A percentile compares a stretch with the other conserved stretches of the same genome.
phyloP scores from a whole-genome alignment of 495 filamentous ascomycete species.

The Staphylotrichum tortipilum region DNA sequence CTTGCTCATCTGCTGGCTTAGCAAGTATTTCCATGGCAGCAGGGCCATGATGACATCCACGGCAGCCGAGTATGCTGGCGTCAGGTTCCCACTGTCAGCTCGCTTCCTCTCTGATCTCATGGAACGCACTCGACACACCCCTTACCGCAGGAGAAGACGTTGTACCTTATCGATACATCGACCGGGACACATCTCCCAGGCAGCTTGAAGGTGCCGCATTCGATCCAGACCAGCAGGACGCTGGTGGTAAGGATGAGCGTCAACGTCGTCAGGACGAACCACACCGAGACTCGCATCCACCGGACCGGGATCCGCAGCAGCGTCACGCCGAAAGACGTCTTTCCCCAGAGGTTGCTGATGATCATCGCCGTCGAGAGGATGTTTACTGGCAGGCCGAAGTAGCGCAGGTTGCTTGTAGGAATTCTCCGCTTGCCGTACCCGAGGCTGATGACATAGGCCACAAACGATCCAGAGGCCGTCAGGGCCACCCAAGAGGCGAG shows the following conservation, averaged over 20 bases:
- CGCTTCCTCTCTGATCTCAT: background rate
- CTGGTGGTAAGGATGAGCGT: slow-evolving; percentile 27
- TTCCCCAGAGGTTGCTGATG: slow-evolving; percentile 20
- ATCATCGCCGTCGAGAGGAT: slow-evolving; percentile 17
- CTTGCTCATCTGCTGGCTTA: slow-evolving; percentile 25
- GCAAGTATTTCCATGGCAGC: slow-evolving; percentile 29
- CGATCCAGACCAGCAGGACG: slow-evolving; percentile 27
- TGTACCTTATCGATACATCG: slow-evolving; percentile 15
- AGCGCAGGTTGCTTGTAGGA: slow-evolving; percentile 9
- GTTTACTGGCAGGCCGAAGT: slow-evolving; percentile 13
- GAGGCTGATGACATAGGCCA: slow-evolving; percentile 16
- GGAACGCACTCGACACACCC: background rate
- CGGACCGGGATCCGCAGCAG: slow-evolving; percentile 14
- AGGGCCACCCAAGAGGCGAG: slow-evolving; percentile 19
- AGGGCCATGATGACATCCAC: slow-evolving; percentile 28
- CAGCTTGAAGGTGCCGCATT: slow-evolving; percentile 23
- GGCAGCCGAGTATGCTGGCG: slow-evolving; percentile 28
- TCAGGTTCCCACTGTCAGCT: background rate
- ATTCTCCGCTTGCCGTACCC: slow-evolving; percentile 25
- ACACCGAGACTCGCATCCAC: slow-evolving; percentile 13
- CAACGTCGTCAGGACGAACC: slow-evolving; percentile 26
- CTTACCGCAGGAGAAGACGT: slow-evolving; percentile 20
- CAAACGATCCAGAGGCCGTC: slow-evolving; percentile 6
- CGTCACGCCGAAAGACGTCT: slow-evolving; percentile 26
- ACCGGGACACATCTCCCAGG: slow-evolving; percentile 21